Conservation (phyloP, 2,329 filamentous ascomycete genomes). For the Ascochyta fabae region DNA sequence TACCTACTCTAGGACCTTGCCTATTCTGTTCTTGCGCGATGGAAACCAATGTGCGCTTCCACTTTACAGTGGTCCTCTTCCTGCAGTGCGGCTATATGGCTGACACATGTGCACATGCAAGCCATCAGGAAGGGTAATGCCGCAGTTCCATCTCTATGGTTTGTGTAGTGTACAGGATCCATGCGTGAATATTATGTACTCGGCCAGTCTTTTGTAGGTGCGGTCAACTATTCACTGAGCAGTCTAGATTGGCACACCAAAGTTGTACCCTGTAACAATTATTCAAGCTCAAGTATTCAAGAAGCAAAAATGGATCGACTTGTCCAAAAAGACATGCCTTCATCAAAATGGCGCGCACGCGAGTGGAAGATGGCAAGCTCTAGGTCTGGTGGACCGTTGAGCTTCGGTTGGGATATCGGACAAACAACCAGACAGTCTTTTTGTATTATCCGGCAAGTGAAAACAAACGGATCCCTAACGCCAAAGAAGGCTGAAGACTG, state of each 20-base stretch:
- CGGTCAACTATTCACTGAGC: background rate
- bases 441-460: too few species aligned
- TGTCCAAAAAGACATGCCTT: background rate
- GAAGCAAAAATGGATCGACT: background rate
- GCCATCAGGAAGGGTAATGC: background rate
- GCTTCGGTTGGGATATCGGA: background rate
- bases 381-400: background rate
- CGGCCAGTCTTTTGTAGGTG: background rate
- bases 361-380: slow-evolving; percentile 1
- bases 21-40: too few species aligned
- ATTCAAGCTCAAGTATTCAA: background rate
- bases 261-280: background rate
- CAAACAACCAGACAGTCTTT: background rate
- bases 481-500: background rate
- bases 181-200: background rate
- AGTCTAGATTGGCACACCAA: too few species aligned
- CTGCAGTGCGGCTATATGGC: background rate
- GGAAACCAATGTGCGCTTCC: too few species aligned
- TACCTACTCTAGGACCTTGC: too few species aligned
- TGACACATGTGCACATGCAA: background rate
- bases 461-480: background rate
- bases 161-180: background rate
- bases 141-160: too few species aligned
- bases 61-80: background rate
- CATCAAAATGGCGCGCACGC: background rate